Evolutionary conservation across 2,329 filamentous ascomycete species (phyloP).

Genomic region (Botrytis byssoidea): DNA sequence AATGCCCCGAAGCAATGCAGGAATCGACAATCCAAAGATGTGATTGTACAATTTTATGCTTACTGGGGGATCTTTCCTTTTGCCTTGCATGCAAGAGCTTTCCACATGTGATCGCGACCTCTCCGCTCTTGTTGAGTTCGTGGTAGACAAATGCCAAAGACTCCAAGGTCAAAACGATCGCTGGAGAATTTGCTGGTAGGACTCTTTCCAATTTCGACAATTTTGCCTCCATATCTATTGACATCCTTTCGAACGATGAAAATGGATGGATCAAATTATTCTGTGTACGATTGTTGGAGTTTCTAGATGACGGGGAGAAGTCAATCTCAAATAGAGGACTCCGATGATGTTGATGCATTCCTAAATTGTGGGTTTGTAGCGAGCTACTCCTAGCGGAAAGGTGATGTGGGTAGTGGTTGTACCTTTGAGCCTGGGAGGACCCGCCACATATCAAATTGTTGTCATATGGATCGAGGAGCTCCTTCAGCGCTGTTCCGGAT

Average conservation of each 20-base stretch:
- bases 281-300: neutral
- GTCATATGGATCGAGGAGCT: neutral
- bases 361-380: neutral
- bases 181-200: neutral
- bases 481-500: neutral
- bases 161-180: neutral
- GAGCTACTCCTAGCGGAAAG: neutral
- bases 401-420: rapidly evolving
- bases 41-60: neutral
- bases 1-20: rapidly evolving
- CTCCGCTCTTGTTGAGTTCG: no score
- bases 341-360: rapidly evolving
- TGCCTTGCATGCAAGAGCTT: neutral
- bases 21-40: neutral
- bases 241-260: neutral
- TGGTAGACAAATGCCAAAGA: neutral
- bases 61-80: neutral
- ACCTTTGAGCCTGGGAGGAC: neutral
- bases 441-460: neutral
- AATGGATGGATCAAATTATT: neutral
- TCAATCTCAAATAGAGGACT: neutral
- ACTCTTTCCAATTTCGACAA: neutral
- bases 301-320: neutral
- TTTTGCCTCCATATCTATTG: rapidly evolving
- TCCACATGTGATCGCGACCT: neutral